Base-by-base conservation (phyloP, 2,329 filamentous ascomycete species). In the Monilinia polystroma region DNA sequence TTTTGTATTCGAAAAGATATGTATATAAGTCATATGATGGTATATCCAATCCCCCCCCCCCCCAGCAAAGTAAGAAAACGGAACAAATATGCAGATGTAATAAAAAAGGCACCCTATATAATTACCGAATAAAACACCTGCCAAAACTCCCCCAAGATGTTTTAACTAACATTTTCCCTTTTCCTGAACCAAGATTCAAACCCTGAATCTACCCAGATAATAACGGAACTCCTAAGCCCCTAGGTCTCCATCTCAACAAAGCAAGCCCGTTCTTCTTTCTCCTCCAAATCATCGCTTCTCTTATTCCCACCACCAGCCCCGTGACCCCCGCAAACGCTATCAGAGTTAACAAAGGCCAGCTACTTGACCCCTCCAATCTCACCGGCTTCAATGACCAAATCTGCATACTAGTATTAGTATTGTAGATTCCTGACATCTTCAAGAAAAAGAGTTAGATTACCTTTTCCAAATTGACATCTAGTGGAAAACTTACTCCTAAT, bases 401-500 rank as follows among this genome's bases (percentile, higher is more conserved):
- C 63, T 64, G 63, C 63, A 29, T 26, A 20, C 63, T 51, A 20
- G 54, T 64, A 41, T 57, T 58, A 63, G 49, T 26, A 58, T 64
- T 64, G 47, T 49, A 64, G 41, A 58, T 51, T 41, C 10, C 18
- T 29, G 63, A 64, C 8, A 32, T 58, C 63, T 63, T 7, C 29
- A 43, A 63, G 43, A 64, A 64, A 23, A 38, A 53, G n/a, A 38
- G 63, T 64, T 18, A 29, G 63, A 41, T 58, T 58, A 64, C 63
- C 53, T 51, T 57, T 26, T 64, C 63, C 29, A 64, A 49, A n/a
- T 64, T 47, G 11, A 64, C 53, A 26, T 64, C 63, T 12, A 64
- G 29, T 10, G 63, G 18, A 51, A 35, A 56, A 57, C 63, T 64
- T 64, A 64, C 63, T 23, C 63, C 63, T 18, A 64, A 35, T 20